A percentile compares a stretch with the other conserved stretches of the same genome.
Conservation (phyloP, 441 rosid species). For the Erodium texanum region DNA sequence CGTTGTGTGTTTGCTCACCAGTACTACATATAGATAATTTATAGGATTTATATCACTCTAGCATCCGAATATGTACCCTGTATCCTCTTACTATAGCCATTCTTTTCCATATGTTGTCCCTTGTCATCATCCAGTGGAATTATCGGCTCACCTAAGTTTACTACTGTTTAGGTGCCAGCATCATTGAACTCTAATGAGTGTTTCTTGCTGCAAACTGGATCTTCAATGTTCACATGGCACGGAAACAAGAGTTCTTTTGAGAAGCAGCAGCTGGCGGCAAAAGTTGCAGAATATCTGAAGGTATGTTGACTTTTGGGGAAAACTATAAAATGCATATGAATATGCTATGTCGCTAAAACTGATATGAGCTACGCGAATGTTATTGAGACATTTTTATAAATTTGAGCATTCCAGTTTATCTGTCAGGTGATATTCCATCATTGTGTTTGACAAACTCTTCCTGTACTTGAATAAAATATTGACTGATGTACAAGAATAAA, state of each 20-base stretch:
- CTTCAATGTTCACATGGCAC: conserved; percentile 82
- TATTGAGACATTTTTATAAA: too few relatives aligned
- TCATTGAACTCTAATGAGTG: conserved; percentile 78
- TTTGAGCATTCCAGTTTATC: too few relatives aligned
- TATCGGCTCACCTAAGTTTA: not conserved
- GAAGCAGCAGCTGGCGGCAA: conserved; percentile 72
- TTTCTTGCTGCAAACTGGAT: conserved; percentile 96
- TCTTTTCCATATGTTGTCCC: not conserved
- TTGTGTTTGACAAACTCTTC: too few relatives aligned
- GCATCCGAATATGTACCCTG: not conserved
- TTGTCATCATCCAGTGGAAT: not conserved
- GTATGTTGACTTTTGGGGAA: conserved; percentile 22
- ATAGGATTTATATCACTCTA: not conserved
- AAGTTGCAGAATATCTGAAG: conserved; percentile 85
- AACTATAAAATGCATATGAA: too few relatives aligned
- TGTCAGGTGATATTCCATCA: too few relatives aligned
- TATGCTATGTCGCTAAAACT: too few relatives aligned
- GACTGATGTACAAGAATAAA: too few relatives aligned
- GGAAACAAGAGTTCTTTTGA: conserved; percentile 88
- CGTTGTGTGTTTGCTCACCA: not conserved
- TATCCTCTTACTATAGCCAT: not conserved
- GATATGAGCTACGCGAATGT: too few relatives aligned
- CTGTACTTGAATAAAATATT: too few relatives aligned
- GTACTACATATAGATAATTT: not conserved
- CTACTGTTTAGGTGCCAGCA: conserved; percentile 61